These are phyloP conservation scores for Bombardia bombarda DNA, from an alignment of 495 filamentous ascomycete species.

Conservation along the genomic window DNA sequence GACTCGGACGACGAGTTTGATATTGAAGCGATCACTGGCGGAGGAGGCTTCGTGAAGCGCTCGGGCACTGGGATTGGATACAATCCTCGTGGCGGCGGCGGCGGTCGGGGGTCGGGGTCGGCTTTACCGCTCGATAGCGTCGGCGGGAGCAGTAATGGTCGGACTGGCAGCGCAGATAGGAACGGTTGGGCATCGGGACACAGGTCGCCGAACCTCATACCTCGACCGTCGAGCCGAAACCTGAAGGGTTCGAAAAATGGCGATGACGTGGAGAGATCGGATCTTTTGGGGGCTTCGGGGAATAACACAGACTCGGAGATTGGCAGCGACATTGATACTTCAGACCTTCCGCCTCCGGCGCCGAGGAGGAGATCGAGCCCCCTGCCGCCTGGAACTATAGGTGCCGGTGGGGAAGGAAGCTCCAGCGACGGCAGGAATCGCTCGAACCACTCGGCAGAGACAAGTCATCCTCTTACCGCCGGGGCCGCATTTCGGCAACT, in stretches of 20 bases:
- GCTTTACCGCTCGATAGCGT: slow-evolving; percentile 49
- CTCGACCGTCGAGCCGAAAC: slow-evolving; percentile 18
- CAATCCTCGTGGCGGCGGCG: slow-evolving; percentile 50
- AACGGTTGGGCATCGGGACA: slow-evolving; percentile 47
- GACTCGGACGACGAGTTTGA: slow-evolving; percentile 98
- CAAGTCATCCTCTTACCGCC: slow-evolving; percentile 50
- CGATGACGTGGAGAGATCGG: slow-evolving; percentile 52
- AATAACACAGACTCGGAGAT: slow-evolving; percentile 55
- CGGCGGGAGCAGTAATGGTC: slow-evolving; percentile 24
- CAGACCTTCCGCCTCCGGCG: slow-evolving; percentile 47
- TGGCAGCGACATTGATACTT: slow-evolving; percentile 59
- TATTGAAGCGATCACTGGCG: slow-evolving; percentile 71
- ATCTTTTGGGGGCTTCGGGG: slow-evolving; percentile 51
- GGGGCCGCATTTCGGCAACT: slow-evolving; percentile 60
- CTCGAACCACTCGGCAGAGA: slow-evolving; percentile 24
- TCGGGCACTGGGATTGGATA: slow-evolving; percentile 64
- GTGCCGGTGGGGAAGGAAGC: slow-evolving; percentile 12
- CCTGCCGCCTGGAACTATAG: slow-evolving; percentile 26
- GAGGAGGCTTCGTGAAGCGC: slow-evolving; percentile 65
- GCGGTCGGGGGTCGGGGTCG: too few species aligned
- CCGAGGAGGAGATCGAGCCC: slow-evolving; percentile 47
- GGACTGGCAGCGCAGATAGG: slow-evolving; percentile 18
- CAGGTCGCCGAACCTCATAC: slow-evolving; percentile 34
- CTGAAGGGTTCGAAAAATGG: slow-evolving; percentile 12
- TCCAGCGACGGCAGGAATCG: slow-evolving; percentile 13